phyloP scores from a whole-genome alignment of 495 filamentous ascomycete genomes.

The Pseudoneurospora amorphoporcata region DNA sequence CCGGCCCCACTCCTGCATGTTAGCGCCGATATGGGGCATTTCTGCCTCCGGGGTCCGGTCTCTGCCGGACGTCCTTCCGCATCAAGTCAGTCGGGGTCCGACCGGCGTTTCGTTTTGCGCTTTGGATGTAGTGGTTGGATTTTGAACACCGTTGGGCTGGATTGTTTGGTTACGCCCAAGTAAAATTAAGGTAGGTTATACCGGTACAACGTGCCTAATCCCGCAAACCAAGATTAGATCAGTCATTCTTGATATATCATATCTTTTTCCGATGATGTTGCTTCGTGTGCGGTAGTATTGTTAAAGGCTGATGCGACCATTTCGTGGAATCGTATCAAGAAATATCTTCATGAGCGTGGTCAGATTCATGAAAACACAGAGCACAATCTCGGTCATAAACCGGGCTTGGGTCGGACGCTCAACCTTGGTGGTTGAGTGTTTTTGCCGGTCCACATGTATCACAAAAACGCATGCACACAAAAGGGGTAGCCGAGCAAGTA shows the following conservation, averaged over 20 bases:
- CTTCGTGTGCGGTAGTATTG: background rate
- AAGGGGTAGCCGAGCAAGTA: background rate
- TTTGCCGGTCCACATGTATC: background rate
- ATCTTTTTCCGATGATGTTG: background rate
- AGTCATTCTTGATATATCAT: background rate
- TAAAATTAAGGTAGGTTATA: background rate
- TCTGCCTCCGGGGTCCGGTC: background rate
- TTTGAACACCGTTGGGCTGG: background rate
- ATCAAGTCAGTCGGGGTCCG: background rate
- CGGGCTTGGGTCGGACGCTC: background rate
- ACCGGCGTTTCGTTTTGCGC: background rate
- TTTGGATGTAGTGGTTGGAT: background rate
- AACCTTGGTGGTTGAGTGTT: background rate
- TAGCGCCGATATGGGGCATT: background rate
- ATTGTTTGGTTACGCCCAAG: background rate
- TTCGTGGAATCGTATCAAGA: background rate
- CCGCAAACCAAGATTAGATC: background rate
- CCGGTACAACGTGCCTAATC: background rate
- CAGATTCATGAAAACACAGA: background rate
- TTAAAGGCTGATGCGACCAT: background rate
- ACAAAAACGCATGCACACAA: background rate
- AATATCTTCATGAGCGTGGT: background rate
- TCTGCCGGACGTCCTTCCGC: background rate
- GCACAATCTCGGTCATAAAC: background rate
- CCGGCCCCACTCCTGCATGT: background rate